These are phyloP conservation scores for Solanum bukasovii DNA, from an alignment of 257 asterid species.

Conservation along the genomic window DNA sequence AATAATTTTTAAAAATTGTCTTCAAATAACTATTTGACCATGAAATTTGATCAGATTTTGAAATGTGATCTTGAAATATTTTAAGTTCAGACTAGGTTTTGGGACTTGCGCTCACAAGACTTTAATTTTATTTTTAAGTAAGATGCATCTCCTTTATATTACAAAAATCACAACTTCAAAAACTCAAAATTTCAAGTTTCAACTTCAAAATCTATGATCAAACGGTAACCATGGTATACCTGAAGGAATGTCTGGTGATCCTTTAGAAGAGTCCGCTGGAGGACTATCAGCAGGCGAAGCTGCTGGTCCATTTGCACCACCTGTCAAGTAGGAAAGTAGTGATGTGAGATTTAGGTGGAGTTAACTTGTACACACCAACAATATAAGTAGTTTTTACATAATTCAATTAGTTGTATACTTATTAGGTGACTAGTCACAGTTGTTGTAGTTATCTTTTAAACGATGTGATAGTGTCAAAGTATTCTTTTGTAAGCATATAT, in stretches of 20 bases:
- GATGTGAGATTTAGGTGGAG: neutral
- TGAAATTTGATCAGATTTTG: neutral
- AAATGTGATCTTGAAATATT: too few relatives aligned
- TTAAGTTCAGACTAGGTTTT: too few relatives aligned
- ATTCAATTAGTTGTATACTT: too few relatives aligned
- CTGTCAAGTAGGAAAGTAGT: neutral
- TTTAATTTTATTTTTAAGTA: too few relatives aligned
- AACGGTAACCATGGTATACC: neutral
- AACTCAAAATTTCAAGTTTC: neutral
- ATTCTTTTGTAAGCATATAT: neutral
- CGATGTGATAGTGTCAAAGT: too few relatives aligned
- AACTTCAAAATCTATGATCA: neutral
- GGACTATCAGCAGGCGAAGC: neutral
- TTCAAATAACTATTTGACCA: neutral
- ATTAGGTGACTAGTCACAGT: neutral
- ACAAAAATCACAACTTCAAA: too few relatives aligned
- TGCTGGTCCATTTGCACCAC: constrained; percentile 16
- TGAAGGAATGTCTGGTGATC: neutral
- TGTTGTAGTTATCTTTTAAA: neutral
- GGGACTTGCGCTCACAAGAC: too few relatives aligned
- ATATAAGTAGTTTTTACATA: too few relatives aligned
- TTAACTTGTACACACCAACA: neutral
- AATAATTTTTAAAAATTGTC: neutral
- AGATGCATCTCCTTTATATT: too few relatives aligned
- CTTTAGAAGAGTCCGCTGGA: constrained; percentile 1